phyloP scores from a whole-genome alignment of 2,329 filamentous ascomycete genomes.

The Cercospora canescens region DNA sequence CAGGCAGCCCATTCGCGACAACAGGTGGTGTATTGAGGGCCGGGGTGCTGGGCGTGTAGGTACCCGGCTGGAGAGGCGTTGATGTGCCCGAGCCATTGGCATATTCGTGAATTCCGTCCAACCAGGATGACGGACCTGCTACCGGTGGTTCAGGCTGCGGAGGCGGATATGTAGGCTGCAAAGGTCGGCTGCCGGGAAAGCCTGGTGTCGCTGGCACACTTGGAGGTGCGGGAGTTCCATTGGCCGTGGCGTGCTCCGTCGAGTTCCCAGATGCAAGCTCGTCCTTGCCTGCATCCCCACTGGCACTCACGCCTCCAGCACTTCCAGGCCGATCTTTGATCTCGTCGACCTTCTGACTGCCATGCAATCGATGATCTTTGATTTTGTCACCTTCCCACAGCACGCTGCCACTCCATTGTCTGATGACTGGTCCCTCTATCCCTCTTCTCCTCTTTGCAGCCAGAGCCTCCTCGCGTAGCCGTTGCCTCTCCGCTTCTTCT shows the following conservation, averaged over 20 bases:
- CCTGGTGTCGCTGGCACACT: constrained; percentile 16
- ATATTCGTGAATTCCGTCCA: constrained; percentile 48
- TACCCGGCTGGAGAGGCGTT: neutral
- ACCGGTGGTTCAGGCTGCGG: constrained; percentile 11
- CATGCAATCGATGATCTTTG: constrained; percentile 52
- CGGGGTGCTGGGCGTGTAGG: constrained; percentile 22
- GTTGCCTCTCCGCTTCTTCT: constrained; percentile 83
- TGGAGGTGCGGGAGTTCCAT: constrained; percentile 3
- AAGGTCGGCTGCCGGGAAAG: constrained; percentile 14
- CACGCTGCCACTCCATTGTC: constrained; percentile 90
- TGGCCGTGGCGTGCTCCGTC: constrained; percentile 9
- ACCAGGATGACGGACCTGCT: constrained; percentile 36
- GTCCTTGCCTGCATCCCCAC: neutral
- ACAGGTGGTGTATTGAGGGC: constrained; percentile 16
- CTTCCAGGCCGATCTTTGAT: constrained; percentile 18
- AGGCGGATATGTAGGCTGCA: neutral
- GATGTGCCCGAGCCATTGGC: constrained; percentile 27
- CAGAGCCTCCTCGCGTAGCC: constrained; percentile 77
- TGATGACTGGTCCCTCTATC: constrained; percentile 84
- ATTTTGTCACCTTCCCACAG: constrained; percentile 77
- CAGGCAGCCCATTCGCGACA: constrained; percentile 1
- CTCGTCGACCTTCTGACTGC: constrained; percentile 30
- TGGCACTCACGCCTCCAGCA: constrained; percentile 50
- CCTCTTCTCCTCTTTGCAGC: constrained; percentile 86
- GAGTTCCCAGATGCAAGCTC: constrained; percentile 2